Evolutionary conservation across 139 green algal genomes (phyloP), one percentile per base, ranked within the genome.

Genomic region (Chlamydomonas sphaeroides): DNA sequence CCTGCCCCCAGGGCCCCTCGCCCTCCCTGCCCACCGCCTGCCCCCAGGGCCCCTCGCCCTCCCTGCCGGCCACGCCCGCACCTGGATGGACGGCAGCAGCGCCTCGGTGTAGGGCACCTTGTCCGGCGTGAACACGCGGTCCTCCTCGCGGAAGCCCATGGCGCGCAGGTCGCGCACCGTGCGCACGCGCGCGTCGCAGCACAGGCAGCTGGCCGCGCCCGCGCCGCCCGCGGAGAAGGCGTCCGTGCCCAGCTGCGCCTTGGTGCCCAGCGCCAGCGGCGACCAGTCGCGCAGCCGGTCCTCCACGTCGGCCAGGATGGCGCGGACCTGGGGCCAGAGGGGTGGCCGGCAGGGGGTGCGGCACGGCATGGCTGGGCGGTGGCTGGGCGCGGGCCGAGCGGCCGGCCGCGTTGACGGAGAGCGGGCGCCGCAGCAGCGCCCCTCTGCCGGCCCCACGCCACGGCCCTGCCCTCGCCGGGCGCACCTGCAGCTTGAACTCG

Each of bases 401-500:
- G n/a, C n/a, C n/a, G n/a, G n/a, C n/a, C n/a, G n/a, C n/a, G n/a
- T n/a, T n/a, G n/a, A n/a, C n/a, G n/a, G n/a, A n/a, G n/a, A n/a
- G n/a, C n/a, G n/a, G n/a, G n/a, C n/a, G n/a, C n/a, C n/a, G n/a
- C n/a, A n/a, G n/a, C n/a, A n/a, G n/a, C n/a, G n/a, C n/a, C n/a
- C n/a, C n/a, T n/a, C n/a, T n/a, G n/a, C n/a, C n/a, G n/a, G n/a
- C n/a, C n/a, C n/a, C n/a, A n/a, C n/a, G n/a, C n/a, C n/a, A n/a
- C n/a, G n/a, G n/a, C n/a, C n/a, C n/a, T n/a, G n/a, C n/a, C n/a
- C n/a, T n/a, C n/a, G n/a, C n/a, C n/a, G n/a, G n/a, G n/a, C 62
- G 3, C 62, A 79, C 79, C 74, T 86, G 85, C 41, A 88, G 56
- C 67, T 88, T 91, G 87, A 91, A 91, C 74, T 87, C 87, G 18